Base-by-base conservation (phyloP, 257 asterid genomes). In the Misopates orontium region DNA sequence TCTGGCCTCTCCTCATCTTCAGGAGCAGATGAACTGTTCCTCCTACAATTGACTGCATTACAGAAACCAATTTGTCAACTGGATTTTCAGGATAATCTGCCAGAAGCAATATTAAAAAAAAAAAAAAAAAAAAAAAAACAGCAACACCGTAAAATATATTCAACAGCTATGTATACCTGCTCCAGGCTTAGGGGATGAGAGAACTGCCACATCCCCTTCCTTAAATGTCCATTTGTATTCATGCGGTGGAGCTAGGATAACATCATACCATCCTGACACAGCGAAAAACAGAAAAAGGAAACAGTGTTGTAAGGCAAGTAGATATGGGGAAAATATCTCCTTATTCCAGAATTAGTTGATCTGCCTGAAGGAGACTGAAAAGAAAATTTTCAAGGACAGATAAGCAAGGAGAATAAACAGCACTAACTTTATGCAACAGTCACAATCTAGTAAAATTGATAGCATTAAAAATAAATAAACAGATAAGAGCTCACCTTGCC, bases 141-240 rank as follows among this genome's bases (percentile, higher is more conserved):
- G 24, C 1, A 52, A 56, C 51, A 40, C 0, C 25, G 55, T 24
- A 31, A 50, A 22, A 36, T n/a, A n/a, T 9, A 60, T 44, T 24
- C 2, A 55, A 53, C 62, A 18, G 21, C 55, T 45, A 64, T 39
- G 31, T 55, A 61, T 53, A 94, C 99, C 97, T 75, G 96, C 74
- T 74, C 93, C 97, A 68, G 99, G 99, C 72, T 73, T 85, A 20
- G 96, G 90, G 57, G 97, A 77, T 62, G 99, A 94, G 60, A 94
- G 89, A 78, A 94, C 97, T 49, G 99, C 99, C 56, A 94, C 99
- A 63, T 94, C 99, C 41, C 99, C 99, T 71, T 94, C 99, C 78
- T 94, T 94, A 77, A 94, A 94, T 36, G 86, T 75, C 99, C 96
- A 94, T 74, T 86, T 90, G 82, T 78, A 56, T 69, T 90, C 96